Base-by-base conservation (phyloP, 2,329 filamentous ascomycete species). In the Fusarium mangiferae region DNA sequence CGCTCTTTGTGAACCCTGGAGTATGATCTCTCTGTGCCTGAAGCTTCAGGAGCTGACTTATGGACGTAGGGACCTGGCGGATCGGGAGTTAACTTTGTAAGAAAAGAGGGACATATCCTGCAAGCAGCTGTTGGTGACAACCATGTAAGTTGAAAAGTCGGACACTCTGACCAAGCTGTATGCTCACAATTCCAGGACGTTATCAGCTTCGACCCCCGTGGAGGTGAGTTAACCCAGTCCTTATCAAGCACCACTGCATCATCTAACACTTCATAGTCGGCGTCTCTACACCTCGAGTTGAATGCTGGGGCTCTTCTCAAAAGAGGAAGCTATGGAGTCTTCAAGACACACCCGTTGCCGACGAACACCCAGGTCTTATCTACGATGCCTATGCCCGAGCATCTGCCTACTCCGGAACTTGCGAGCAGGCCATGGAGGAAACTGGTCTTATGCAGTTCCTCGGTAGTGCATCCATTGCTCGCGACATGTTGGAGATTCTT, bases 151-250 rank as follows among this genome's bases (percentile, higher is more conserved):
- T 35, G n/a, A 26, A 48, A 11, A 26, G 7, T n/a, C 7, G 49
- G 13, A 20, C n/a, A 10, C 6, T 26, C 11, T 2, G 22, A 9
- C 3, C 20, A 28, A 5, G 26, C 51, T 55, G 14, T 20, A 18
- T 30, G 20, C 33, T 51, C 26, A 65, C 11, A 39, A 44, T 52
- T 17, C 8, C 15, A 84, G 80, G 87, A 89, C 54, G 81, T 89
- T 5, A 83, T 89, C 63, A 83, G 84, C 46, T 88, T 86, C 59
- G 87, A 89, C 57, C 86, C 87, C 4, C 82, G 87, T 28, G 87
- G 87, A 26, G 79, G 84, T 81, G 65, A 73, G 80, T 74, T n/a
- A 5, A 18, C 28, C 6, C 8, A 42, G 7, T 14, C 22, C 8
- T 26, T 38, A 22, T 30, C 35, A 41, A 55, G 22, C 12, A 41